These are phyloP conservation scores for Colletotrichum eleusines DNA, from an alignment of 2,329 filamentous ascomycete species.

Conservation along the genomic window DNA sequence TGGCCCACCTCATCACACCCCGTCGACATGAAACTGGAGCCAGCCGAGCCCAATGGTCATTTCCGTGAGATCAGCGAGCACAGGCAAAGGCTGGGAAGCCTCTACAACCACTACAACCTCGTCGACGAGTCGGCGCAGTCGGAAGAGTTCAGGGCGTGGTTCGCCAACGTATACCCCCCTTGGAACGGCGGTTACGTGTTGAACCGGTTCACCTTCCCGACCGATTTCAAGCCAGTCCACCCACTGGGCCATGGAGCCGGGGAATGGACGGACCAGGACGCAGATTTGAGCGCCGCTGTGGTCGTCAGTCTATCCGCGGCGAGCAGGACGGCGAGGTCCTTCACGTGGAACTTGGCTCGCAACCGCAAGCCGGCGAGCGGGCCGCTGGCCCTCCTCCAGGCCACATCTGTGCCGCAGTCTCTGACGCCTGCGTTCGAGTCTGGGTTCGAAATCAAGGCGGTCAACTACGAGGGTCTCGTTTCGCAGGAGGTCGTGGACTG, in stretches of 20 bases:
- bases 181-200: conserved; percentile 49
- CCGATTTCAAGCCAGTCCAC: conserved; percentile 44
- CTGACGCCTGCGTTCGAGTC: conserved; percentile 10
- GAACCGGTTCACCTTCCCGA: conserved; percentile 49
- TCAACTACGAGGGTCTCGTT: conserved; percentile 34
- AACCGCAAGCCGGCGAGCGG: conserved; percentile 35
- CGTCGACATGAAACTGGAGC: conserved; percentile 53
- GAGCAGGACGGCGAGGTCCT: conserved; percentile 48
- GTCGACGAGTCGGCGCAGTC: conserved; percentile 24
- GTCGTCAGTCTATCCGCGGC: conserved; percentile 49
- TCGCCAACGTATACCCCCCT: conserved; percentile 43
- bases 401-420: conserved; percentile 44
- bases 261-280: conserved; percentile 48
- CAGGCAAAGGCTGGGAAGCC: conserved; percentile 43
- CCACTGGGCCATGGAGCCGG: conserved; percentile 36
- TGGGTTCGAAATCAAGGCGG: conserved; percentile 30
- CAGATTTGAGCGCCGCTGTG: conserved; percentile 50
- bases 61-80: conserved; percentile 54
- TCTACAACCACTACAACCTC: conserved; percentile 60
- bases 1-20: conserved; percentile 56
- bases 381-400: conserved; percentile 47
- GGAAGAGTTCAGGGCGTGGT: conserved; percentile 34
- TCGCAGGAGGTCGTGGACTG: conserved; percentile 29
- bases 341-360: conserved; percentile 46
- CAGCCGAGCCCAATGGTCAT: conserved; percentile 46